Conservation (phyloP, 768 basidiomycete species). For the Amanita jacksonii region DNA sequence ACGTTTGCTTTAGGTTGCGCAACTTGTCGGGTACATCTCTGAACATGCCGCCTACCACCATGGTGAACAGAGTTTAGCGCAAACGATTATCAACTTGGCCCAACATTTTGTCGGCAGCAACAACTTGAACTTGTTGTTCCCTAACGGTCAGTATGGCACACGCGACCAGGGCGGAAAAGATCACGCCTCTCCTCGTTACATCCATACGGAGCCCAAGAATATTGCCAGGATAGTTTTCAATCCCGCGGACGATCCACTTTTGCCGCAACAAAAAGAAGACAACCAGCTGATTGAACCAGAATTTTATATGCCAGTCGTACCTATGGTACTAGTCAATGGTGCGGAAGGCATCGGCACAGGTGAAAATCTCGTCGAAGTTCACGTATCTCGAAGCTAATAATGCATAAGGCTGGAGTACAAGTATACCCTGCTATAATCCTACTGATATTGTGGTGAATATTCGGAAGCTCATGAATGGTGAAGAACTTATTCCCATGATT, state of each 20-base stretch:
- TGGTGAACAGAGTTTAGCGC: slow-evolving; percentile 79
- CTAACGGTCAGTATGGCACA: slow-evolving; percentile 94
- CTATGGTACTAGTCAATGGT: slow-evolving; percentile 86
- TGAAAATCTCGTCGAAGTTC: slow-evolving; percentile 21
- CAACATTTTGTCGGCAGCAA: slow-evolving; percentile 94
- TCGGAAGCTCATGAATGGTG: slow-evolving; percentile 74
- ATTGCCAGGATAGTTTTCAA: slow-evolving; percentile 76
- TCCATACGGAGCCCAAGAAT: slow-evolving; percentile 71
- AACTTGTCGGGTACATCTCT: slow-evolving; percentile 90
- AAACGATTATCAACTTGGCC: slow-evolving; percentile 89
- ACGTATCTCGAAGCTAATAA: neutral
- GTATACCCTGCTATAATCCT: slow-evolving; percentile 88
- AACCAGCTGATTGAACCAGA: slow-evolving; percentile 84
- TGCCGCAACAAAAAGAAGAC: slow-evolving; percentile 81
- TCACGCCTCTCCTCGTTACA: slow-evolving; percentile 93
- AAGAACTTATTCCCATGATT: slow-evolving; percentile 76
- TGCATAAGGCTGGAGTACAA: slow-evolving; percentile 89
- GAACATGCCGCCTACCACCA: slow-evolving; percentile 97
- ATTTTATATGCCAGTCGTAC: slow-evolving; percentile 86
- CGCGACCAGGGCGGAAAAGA: slow-evolving; percentile 92
- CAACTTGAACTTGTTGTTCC: slow-evolving; percentile 81
- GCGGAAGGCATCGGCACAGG: slow-evolving; percentile 97
- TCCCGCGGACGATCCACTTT: slow-evolving; percentile 76
- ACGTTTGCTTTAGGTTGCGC: slow-evolving; percentile 56
- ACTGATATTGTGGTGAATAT: slow-evolving; percentile 83